A percentile compares a stretch with the other conserved stretches of the same genome.
phyloP scores from a whole-genome alignment of 78 protist species.

The Protostelium mycophagum region DNA sequence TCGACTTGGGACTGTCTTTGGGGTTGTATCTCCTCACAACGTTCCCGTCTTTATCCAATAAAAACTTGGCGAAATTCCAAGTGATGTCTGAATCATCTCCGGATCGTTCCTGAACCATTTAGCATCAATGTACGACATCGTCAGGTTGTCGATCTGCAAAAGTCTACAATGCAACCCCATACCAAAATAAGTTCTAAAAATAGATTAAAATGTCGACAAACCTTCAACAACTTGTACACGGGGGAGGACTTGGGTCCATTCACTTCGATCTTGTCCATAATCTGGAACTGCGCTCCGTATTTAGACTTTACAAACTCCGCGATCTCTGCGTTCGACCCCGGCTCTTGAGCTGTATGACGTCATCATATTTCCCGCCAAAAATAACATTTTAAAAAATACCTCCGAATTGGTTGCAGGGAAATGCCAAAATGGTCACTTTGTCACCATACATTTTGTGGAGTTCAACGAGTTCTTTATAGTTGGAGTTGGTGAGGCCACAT shows the following conservation, averaged over 20 bases:
- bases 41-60: constrained; percentile 12
- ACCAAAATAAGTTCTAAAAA: no score
- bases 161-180: no score
- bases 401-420: background rate
- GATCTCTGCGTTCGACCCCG: background rate
- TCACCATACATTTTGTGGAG: background rate
- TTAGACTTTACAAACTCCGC: background rate
- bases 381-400: background rate
- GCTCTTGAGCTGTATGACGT: background rate
- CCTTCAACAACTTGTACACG: background rate
- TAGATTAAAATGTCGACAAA: no score
- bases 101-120: background rate
- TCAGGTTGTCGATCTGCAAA: no score
- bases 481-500: background rate
- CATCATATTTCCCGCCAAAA: background rate
- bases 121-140: background rate
- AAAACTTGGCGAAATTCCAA: constrained; percentile 57
- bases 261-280: background rate
- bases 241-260: background rate
- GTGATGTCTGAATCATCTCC: constrained; percentile 22
- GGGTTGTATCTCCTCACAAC: constrained; percentile 21
- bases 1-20: background rate
- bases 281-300: background rate
- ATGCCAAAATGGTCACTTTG: background rate
- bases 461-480: background rate